These are phyloP conservation scores for Alternaria solani DNA, from an alignment of 2,329 filamentous ascomycete species.

Conservation along the genomic window DNA sequence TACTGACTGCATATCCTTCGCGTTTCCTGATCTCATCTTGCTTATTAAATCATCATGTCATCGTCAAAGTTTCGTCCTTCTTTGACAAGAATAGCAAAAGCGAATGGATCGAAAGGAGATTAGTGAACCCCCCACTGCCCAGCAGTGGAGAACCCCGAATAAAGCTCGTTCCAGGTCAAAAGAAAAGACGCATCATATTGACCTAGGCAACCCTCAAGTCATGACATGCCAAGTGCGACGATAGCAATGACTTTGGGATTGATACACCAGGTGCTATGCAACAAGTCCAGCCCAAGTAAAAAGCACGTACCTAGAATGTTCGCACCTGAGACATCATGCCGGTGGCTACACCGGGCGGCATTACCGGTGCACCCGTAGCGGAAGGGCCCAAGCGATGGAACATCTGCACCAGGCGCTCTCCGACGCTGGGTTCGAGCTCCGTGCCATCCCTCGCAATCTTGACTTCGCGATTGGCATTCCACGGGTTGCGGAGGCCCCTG, in stretches of 20 bases:
- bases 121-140: slow-evolving; percentile 3
- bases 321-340: slow-evolving; percentile 41
- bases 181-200: slow-evolving; percentile 1
- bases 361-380: slow-evolving; percentile 30
- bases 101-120: background rate
- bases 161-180: background rate
- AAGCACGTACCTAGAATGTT: slow-evolving; percentile 30
- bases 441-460: slow-evolving; percentile 96
- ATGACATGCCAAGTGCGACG: background rate
- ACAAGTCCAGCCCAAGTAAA: slow-evolving; percentile 1
- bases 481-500: slow-evolving; percentile 85
- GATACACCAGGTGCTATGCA: slow-evolving; percentile 12
- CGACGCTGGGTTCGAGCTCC: slow-evolving; percentile 84
- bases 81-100: background rate
- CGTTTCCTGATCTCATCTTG: slow-evolving; percentile 3
- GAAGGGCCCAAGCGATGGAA: slow-evolving; percentile 64
- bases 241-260: background rate
- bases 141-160: slow-evolving; percentile 2
- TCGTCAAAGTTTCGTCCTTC: slow-evolving; percentile 6
- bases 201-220: background rate
- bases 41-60: slow-evolving; percentile 7
- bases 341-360: slow-evolving; percentile 31
- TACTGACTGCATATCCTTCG: background rate
- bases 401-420: slow-evolving; percentile 76
- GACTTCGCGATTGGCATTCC: slow-evolving; percentile 94